A percentile compares a stretch with the other conserved stretches of the same genome.
Conservation (phyloP, 495 filamentous ascomycete species). For the Hypoxylon perforatum region DNA sequence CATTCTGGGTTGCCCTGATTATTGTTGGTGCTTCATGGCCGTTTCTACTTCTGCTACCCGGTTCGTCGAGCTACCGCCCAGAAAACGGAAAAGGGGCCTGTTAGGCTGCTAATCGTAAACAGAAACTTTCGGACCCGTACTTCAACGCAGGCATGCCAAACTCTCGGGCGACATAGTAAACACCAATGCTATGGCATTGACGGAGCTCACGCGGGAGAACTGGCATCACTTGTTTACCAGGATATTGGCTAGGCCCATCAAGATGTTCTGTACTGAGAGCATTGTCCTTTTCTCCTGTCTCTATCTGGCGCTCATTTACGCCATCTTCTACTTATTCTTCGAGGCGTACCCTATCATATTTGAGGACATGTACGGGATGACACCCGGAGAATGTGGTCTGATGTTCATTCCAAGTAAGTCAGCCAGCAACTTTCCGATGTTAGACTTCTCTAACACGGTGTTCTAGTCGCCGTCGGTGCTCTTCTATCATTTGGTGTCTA, state of each 20-base stretch:
- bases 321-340: constrained; percentile 77
- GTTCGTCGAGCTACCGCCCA: not conserved
- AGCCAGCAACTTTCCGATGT: not conserved
- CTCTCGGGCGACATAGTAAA: not conserved
- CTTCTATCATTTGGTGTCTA: constrained; percentile 59
- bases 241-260: constrained; percentile 53
- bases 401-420: constrained; percentile 43
- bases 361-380: constrained; percentile 54
- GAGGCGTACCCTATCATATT: constrained; percentile 71
- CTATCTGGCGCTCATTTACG: constrained; percentile 71
- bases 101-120: not conserved
- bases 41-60: constrained; percentile 46
- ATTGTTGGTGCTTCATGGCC: constrained; percentile 52
- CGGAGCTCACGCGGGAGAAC: not conserved
- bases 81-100: not conserved
- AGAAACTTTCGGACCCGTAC: constrained; percentile 63
- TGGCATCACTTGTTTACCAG: constrained; percentile 49
- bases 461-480: constrained; percentile 35
- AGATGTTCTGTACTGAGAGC: constrained; percentile 68
- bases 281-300: constrained; percentile 71
- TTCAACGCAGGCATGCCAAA: constrained; percentile 28
- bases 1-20: constrained; percentile 65
- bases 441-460: not conserved
- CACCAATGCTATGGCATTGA: not conserved
- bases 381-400: constrained; percentile 49